A percentile compares a stretch with the other conserved stretches of the same genome.
Evolutionary conservation across 164 flowering plant species (phyloP).

Genomic region (Akebia trifoliata): DNA sequence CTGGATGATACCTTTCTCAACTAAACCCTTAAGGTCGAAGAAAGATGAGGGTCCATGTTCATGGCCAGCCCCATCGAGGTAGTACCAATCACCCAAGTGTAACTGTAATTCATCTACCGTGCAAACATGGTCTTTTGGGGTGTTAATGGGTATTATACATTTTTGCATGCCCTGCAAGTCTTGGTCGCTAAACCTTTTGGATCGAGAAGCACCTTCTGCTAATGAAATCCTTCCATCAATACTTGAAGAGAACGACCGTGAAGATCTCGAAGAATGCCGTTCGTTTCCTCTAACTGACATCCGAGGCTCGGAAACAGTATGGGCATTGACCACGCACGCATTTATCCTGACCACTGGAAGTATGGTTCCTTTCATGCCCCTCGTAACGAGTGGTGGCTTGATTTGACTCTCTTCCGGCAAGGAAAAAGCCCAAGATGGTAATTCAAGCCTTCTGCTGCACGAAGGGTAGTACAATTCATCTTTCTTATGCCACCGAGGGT

Average conservation of each 20-base stretch:
- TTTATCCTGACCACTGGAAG: constrained; percentile 85
- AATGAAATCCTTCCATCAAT: constrained; percentile 49
- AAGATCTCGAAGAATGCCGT: constrained; percentile 47
- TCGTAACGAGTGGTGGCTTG: constrained; percentile 34
- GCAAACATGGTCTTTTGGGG: constrained; percentile 68
- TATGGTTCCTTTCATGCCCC: constrained; percentile 67
- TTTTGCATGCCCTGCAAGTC: constrained; percentile 32
- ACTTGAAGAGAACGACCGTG: constrained; percentile 33
- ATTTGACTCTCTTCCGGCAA: constrained; percentile 58
- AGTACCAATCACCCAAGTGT: constrained; percentile 91
- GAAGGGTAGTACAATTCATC: constrained; percentile 81
- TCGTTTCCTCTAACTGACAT: constrained; percentile 53
- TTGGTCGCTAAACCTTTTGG: constrained; percentile 30
- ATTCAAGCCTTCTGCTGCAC: constrained; percentile 64
- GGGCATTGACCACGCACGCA: constrained; percentile 85
- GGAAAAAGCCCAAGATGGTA: constrained; percentile 86
- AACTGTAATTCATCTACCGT: constrained; percentile 61
- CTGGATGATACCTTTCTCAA: constrained; percentile 57
- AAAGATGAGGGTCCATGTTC: constrained; percentile 76
- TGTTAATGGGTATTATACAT: constrained; percentile 28
- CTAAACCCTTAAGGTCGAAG: constrained; percentile 55
- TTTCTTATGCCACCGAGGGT: constrained; percentile 74
- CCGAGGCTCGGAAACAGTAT: constrained; percentile 66
- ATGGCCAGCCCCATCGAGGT: constrained; percentile 89
- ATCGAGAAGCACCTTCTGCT: constrained; percentile 38